phyloP scores from a whole-genome alignment of 2,329 filamentous ascomycete species.

The Orbilia blumenaviensis region DNA sequence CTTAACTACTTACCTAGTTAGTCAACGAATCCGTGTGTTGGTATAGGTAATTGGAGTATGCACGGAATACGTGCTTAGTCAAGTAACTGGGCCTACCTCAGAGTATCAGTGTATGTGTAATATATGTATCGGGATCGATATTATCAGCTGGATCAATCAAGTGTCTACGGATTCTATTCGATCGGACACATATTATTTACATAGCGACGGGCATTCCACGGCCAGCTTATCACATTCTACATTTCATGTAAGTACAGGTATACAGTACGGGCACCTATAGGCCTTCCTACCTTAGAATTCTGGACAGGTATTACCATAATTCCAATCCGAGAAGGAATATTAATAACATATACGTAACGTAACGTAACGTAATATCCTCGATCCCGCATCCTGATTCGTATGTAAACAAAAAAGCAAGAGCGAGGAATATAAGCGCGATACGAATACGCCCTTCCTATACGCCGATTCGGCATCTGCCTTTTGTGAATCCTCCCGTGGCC shows the following conservation, averaged over 20 bases:
- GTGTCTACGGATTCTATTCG: conserved; percentile 2
- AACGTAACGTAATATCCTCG: conserved; percentile 6
- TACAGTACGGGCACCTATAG: too few species aligned
- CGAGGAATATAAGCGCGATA: conserved; percentile 2
- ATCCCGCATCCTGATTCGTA: conserved; percentile 6
- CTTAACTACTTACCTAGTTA: too few species aligned
- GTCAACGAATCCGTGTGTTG: too few species aligned
- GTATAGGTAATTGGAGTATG: too few species aligned
- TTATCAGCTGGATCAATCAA: background rate
- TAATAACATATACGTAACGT: too few species aligned
- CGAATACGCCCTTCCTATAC: conserved; percentile 46
- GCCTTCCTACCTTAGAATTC: too few species aligned
- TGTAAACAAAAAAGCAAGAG: background rate
- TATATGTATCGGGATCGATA: too few species aligned
- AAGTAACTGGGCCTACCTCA: too few species aligned
- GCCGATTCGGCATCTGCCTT: conserved; percentile 52
- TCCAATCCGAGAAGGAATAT: conserved; percentile 4
- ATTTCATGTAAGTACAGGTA: too few species aligned
- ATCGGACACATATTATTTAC: too few species aligned
- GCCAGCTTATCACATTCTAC: background rate
- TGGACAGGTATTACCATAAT: conserved; percentile 5
- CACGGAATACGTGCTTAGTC: too few species aligned
- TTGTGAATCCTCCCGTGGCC: conserved; percentile 34
- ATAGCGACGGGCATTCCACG: background rate
- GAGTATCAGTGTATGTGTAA: too few species aligned